These are phyloP conservation scores for Bigelowiella natans DNA, from an alignment of 78 protist species.

Conservation along the genomic window DNA sequence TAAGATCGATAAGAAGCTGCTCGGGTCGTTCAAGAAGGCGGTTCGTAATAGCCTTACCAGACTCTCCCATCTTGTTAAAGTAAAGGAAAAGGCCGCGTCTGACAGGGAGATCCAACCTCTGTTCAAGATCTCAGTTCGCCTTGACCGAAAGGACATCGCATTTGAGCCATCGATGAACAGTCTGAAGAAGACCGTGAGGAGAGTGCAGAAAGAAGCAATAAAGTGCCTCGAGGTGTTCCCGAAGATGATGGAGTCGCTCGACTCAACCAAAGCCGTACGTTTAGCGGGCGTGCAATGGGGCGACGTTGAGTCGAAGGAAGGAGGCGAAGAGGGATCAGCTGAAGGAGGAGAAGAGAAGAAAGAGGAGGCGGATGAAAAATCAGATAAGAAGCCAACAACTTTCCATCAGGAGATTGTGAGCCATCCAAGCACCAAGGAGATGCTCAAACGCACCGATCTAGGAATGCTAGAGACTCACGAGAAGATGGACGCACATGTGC, in stretches of 20 bases:
- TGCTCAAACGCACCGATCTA: slow-evolving; percentile 4
- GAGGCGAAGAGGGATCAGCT: too few relatives aligned
- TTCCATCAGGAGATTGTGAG: slow-evolving; percentile 10
- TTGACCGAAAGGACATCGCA: slow-evolving; percentile 14
- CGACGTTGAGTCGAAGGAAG: background rate
- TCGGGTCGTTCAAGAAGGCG: slow-evolving; percentile 38
- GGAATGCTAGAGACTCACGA: slow-evolving; percentile 14
- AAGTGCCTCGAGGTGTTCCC: slow-evolving; percentile 8
- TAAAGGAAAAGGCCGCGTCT: slow-evolving; percentile 5
- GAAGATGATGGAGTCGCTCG: slow-evolving; percentile 13
- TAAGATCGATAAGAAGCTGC: slow-evolving; percentile 44
- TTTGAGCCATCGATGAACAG: slow-evolving; percentile 30
- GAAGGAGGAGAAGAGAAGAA: too few relatives aligned
- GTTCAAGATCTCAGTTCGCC: slow-evolving; percentile 8
- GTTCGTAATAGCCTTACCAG: slow-evolving; percentile 33
- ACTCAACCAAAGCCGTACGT: background rate
- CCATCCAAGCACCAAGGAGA: slow-evolving; percentile 20
- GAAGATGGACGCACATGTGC: slow-evolving; percentile 13
- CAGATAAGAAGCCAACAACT: background rate
- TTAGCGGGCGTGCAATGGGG: background rate
- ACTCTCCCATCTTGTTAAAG: slow-evolving; percentile 19
- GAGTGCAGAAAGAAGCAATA: slow-evolving; percentile 5
- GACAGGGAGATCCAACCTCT: slow-evolving; percentile 25
- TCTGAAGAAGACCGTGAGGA: slow-evolving; percentile 26
- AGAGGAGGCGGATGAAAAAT: too few relatives aligned